Base-by-base conservation (phyloP, 176 grass and related monocot genomes). In the Dactylis glomerata region DNA sequence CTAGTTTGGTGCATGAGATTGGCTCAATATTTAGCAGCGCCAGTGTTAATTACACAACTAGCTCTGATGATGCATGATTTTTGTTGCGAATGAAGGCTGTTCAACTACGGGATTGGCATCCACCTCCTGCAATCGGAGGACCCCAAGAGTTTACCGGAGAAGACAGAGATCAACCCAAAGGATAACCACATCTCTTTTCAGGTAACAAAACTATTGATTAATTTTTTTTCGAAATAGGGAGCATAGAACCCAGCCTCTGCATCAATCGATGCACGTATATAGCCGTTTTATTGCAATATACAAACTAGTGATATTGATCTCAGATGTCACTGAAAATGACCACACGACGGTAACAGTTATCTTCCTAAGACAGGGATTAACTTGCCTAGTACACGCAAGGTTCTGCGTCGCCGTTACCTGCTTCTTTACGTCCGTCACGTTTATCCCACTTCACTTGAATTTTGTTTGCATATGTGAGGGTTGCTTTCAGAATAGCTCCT, bases 131-230 rank as follows among this genome's bases (percentile, higher is more conserved):
- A 95, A 59, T 79, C 95, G 1, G 86, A 89, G 66, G 76, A 93
- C 32, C 92, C 80, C 0, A 59, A 42, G 50, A 95, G 88, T 26
- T 32, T 97, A 27, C 87, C 95, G 5, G 84, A 74, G 41, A 95
- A 97, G 71, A 73, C 47, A 47, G 90, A 91, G 86, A 97, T 97
- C 37, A 97, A 97, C 50, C 95, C 95, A 6, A 97, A 97, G 70
- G 95, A 97, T 44, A 95, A 95, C 50, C 95, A 97, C 75, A 97
- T 97, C 78, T 97, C 95, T 38, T 97, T 97, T 76, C 95, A 97
- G 85, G 95, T 94, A 84, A 38, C 14, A 10, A 88, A 38, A n/a
- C n/a, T n/a, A n/a, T n/a, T n/a, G n/a, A n/a, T n/a, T n/a, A n/a
- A n/a, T n/a, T n/a, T n/a, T n/a, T n/a, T n/a, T n/a, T n/a, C n/a